Base-by-base conservation (phyloP, 495 filamentous ascomycete genomes). In the Cudoniella acicularis region DNA sequence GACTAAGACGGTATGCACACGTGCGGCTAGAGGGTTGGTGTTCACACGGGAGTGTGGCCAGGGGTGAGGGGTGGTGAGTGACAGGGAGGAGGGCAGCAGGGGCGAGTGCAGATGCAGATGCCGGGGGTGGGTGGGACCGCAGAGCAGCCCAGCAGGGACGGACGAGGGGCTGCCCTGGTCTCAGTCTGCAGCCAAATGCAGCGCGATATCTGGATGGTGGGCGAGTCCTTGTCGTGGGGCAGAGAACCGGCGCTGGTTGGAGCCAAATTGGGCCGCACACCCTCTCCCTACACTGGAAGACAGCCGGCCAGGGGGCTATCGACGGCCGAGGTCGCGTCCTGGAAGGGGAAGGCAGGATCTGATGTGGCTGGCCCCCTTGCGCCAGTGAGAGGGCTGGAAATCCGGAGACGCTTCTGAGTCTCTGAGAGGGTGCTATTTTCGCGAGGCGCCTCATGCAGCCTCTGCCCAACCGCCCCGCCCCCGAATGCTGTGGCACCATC, bases 401-500 rank as follows among this genome's bases (percentile, higher is more conserved):
- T n/a, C n/a, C n/a, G n/a, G 30, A 36, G 30, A 36, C 30, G 30
- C 13, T 13, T n/a, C n/a, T n/a, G n/a, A n/a, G 30, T 36, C 30
- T 8, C 43, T n/a, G 17, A 17, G 13, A 17, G 21, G 27, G 13
- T 54, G 52, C 52, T 54, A 54, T 54, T 60, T 56, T 56, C 46
- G 43, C 60, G 52, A 59, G 59, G 59, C 63, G 63, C 63, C 54
- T 61, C 42, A 62, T 65, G 63, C 54, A 49, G 51, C 56, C 56
- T 21, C 18, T 54, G 59, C 40, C 58, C 57, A 65, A 57, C 63
- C 55, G 56, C 63, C 63, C 63, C 59, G 59, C 56, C 63, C 52
- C 59, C 51, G 27, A 49, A 10, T 27, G 27, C 51, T 20, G 54
- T 45, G n/a, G 40, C 41, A 26, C 3, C 10, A 20, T 50, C 13